Conservation (phyloP, 371 early-diverging fungal species). For the Mucor plumbeus region DNA sequence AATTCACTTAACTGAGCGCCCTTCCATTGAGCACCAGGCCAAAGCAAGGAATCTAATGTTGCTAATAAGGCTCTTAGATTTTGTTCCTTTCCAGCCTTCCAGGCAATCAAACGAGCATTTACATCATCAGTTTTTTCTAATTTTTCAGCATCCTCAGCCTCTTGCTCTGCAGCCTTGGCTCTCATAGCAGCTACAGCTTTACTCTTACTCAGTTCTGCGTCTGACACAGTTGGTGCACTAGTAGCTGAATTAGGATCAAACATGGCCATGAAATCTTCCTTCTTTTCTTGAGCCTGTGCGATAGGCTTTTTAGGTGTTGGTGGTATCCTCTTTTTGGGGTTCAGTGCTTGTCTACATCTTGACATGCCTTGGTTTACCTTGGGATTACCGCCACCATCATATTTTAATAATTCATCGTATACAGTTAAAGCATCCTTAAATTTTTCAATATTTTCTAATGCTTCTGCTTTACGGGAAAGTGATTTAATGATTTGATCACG, state of each 20-base stretch:
- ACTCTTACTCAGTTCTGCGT: slow-evolving; percentile 45
- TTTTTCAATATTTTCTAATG: slow-evolving; percentile 81
- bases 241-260: background rate
- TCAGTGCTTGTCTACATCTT: slow-evolving; percentile 40
- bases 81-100: slow-evolving; percentile 88
- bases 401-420: slow-evolving; percentile 65
- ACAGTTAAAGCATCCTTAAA: slow-evolving; percentile 75
- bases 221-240: slow-evolving; percentile 8
- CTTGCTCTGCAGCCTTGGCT: slow-evolving; percentile 68
- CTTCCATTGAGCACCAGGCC: slow-evolving; percentile 78
- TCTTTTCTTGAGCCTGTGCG: background rate
- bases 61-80: slow-evolving; percentile 90
- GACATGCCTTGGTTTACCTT: slow-evolving; percentile 52
- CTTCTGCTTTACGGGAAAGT: slow-evolving; percentile 70
- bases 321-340: slow-evolving; percentile 2
- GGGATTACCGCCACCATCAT: slow-evolving; percentile 48
- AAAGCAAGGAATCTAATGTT: slow-evolving; percentile 80
- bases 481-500: slow-evolving; percentile 21
- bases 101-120: slow-evolving; percentile 69
- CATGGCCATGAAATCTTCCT: background rate
- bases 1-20: slow-evolving; percentile 82
- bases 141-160: slow-evolving; percentile 79
- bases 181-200: slow-evolving; percentile 76
- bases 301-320: slow-evolving; percentile 2
- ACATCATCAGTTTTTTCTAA: slow-evolving; percentile 78